Evolutionary conservation across 1,284 basidiomycete species (phyloP).

Genomic region (Ustilago tritici): DNA sequence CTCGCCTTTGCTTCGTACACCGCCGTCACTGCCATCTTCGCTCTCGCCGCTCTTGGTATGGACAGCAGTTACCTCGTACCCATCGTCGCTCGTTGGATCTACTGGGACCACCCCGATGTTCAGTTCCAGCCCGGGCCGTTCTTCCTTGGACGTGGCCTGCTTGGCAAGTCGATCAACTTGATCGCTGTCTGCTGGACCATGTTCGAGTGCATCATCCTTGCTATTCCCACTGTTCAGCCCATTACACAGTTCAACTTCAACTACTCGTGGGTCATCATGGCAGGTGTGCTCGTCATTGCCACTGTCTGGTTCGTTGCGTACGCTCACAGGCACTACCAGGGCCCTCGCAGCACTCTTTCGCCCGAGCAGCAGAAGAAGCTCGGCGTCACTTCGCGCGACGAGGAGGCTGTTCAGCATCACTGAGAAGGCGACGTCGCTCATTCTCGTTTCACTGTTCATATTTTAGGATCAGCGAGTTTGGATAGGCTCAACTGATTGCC

Average conservation of each 20-base stretch:
- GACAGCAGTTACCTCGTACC: constrained; percentile 75
- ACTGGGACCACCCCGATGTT: constrained; percentile 83
- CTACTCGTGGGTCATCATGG: constrained; percentile 69
- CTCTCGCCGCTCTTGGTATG: constrained; percentile 79
- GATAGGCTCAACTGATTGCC: too few relatives aligned
- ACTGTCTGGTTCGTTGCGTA: constrained; percentile 71
- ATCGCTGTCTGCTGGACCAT: constrained; percentile 75
- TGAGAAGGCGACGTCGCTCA: background rate
- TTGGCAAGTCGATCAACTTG: constrained; percentile 78
- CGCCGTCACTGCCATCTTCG: constrained; percentile 66
- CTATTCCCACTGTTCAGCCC: constrained; percentile 57
- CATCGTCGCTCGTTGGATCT: constrained; percentile 75
- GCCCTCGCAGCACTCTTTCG: constrained; percentile 67
- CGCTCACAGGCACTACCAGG: constrained; percentile 71
- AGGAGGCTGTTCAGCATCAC: constrained; percentile 40
- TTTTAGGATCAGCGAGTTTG: background rate
- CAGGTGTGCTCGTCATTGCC: constrained; percentile 70
- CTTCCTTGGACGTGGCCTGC: constrained; percentile 80
- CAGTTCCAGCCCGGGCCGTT: constrained; percentile 87
- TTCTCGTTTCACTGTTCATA: background rate
- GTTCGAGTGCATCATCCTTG: constrained; percentile 67
- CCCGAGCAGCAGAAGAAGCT: constrained; percentile 60
- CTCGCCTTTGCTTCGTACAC: constrained; percentile 62
- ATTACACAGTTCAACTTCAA: constrained; percentile 53
- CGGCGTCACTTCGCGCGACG: constrained; percentile 54